phyloP scores from a whole-genome alignment of 805 yeast genomes.

The Metschnikowia henanensis region DNA sequence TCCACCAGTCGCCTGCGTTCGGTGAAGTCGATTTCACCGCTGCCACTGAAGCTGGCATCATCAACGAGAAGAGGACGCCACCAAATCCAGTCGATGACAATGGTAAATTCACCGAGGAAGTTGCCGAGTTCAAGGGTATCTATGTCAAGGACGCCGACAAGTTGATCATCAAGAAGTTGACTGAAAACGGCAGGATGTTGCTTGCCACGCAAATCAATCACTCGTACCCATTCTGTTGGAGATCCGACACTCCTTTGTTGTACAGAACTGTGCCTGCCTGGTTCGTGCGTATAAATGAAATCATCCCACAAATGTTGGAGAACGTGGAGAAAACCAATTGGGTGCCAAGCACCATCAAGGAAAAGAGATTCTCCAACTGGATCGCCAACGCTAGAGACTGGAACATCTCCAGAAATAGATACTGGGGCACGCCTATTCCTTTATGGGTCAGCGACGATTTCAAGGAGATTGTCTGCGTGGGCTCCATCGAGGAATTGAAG shows the following conservation, averaged over 20 bases:
- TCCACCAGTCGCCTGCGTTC: conserved; percentile 97
- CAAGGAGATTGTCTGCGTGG: conserved; percentile 90
- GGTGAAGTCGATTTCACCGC: conserved; percentile 98
- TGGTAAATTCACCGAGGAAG: conserved; percentile 80
- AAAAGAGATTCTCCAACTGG: conserved; percentile 97
- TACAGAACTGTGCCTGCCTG: conserved; percentile 98
- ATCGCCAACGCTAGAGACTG: conserved; percentile 98
- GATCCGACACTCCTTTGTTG: conserved; percentile 96
- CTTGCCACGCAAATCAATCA: conserved; percentile 84
- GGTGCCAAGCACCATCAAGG: conserved; percentile 92
- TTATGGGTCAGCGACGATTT: conserved; percentile 95
- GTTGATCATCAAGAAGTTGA: conserved; percentile 79
- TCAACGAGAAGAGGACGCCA: conserved; percentile 64
- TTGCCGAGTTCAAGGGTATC: conserved; percentile 71
- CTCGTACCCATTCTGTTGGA: conserved; percentile 99
- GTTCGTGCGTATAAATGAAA: conserved; percentile 89
- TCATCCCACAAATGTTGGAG: conserved; percentile 85
- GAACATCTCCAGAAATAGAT: conserved; percentile 97
- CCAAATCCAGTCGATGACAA: conserved; percentile 96
- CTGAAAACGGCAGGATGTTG: conserved; percentile 73
- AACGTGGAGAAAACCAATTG: conserved; percentile 87
- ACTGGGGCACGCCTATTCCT: conserved; percentile 99
- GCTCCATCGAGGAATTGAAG: conserved; percentile 85
- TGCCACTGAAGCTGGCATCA: conserved; percentile 73
- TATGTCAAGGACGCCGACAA: conserved; percentile 97